These are phyloP conservation scores for Ascomycota sp. DNA, from an alignment of 2,329 filamentous ascomycete species.

Conservation along the genomic window DNA sequence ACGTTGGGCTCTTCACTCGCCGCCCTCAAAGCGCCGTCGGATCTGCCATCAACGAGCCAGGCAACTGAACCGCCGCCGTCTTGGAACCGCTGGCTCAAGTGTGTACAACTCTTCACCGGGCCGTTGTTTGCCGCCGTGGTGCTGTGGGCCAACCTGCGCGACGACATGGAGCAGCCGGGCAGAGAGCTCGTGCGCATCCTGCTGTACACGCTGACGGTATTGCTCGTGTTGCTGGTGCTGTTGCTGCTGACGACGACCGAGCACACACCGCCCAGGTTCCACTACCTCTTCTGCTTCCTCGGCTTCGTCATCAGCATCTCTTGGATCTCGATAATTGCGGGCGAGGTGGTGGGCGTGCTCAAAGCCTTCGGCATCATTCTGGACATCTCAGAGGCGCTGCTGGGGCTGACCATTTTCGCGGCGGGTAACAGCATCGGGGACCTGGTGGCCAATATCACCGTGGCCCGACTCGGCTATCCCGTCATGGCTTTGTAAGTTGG, in stretches of 20 bases:
- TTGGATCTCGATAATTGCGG: conserved; percentile 92
- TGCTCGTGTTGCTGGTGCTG: conserved; percentile 42
- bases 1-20: too few relatives aligned
- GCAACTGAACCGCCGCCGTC: conserved; percentile 24
- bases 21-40: conserved; percentile 11
- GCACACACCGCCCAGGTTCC: conserved; percentile 47
- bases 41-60: conserved; percentile 12
- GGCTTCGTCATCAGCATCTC: conserved; percentile 83
- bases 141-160: conserved; percentile 45
- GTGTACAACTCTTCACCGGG: conserved; percentile 68
- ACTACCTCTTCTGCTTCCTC: conserved; percentile 64
- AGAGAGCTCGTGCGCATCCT: conserved; percentile 33
- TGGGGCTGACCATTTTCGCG: conserved; percentile 88
- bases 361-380: conserved; percentile 85
- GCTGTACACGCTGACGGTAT: conserved; percentile 46
- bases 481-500: conserved; percentile 65
- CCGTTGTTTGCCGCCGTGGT: conserved; percentile 67
- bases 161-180: conserved; percentile 33
- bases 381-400: conserved; percentile 81
- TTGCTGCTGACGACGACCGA: conserved; percentile 51
- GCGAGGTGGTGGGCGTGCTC: conserved; percentile 84
- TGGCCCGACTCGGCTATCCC: conserved; percentile 80
- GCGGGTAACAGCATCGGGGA: conserved; percentile 92
- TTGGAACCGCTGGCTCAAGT: conserved; percentile 86
- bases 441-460: conserved; percentile 82